Evolutionary conservation across 805 yeast genomes (phyloP), one percentile per base, ranked within the genome.

Genomic region (Sporopachydermia lactativora): DNA sequence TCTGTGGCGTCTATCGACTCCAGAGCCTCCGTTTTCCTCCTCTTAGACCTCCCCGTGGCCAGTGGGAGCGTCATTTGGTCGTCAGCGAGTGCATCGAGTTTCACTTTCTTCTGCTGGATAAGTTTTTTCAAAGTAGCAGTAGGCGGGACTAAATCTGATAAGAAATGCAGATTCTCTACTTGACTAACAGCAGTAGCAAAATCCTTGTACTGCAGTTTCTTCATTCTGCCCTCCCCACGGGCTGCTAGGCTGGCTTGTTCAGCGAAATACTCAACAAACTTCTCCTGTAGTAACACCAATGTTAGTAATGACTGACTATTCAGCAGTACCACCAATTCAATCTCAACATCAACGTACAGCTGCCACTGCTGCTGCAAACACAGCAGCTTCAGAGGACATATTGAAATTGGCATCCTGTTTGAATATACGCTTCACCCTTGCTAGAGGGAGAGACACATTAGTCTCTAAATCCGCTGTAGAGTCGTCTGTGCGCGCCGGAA

Each of bases 361-460:
- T 5, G 92, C 86, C n/a, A 79, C 67, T 2, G 83, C 84, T 4
- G 82, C 65, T 13, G 84, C 70, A 53, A 73, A 77, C n/a, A 78
- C 82, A 0, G 89, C 84, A 18, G 76, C 64, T 42, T 73, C 78
- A 2, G 85, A 73, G 2, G 83, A 75, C 2, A 77, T 71, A 4
- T 67, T 58, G 48, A 78, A 79, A 34, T 77, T 86, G 13, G 85
- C 83, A 53, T 82, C 94, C 53, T 78, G 68, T 50, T 79, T 81
- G 54, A 82, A 70, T 41, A 82, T 77, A 48, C 77, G 69, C 51
- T 79, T 80, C 47, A 82, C 74, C 47, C 81, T 72, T 2, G 83
- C 64, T 35, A 81, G 59, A 4, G 92, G 94, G 17, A 82, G 47
- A 4, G 40, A 15, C n/a, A 11, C 15, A 42, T 15, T 5, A 8